Conservation (phyloP, 2,329 filamentous ascomycete genomes). For the Knoxdaviesia capensis region DNA sequence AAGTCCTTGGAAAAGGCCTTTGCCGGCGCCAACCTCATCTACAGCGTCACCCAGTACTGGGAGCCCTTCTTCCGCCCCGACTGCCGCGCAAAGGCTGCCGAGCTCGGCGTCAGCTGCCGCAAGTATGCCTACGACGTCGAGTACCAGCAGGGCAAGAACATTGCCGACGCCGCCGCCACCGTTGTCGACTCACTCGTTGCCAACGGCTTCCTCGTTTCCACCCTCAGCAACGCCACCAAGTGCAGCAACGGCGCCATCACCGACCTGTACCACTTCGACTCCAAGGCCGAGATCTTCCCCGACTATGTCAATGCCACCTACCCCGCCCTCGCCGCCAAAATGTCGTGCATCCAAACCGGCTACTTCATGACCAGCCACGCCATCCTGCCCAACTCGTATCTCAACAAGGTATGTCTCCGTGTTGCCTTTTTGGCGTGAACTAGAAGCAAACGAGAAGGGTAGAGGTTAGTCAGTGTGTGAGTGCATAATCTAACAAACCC, state of each 20-base stretch:
- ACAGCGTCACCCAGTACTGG: constrained; percentile 35
- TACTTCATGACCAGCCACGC: constrained; percentile 27
- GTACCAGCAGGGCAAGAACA: constrained; percentile 29
- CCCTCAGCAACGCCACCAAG: constrained; percentile 24
- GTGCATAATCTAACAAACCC: neutral
- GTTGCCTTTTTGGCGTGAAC: neutral
- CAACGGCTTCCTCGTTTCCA: constrained; percentile 30
- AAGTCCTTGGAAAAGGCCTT: constrained; percentile 19
- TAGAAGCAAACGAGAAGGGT: no score
- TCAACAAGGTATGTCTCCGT: constrained; percentile 18
- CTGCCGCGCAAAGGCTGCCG: constrained; percentile 16
- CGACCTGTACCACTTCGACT: constrained; percentile 32
- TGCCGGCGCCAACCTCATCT: constrained; percentile 25
- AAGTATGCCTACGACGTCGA: constrained; percentile 27
- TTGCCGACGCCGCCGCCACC: constrained; percentile 29
- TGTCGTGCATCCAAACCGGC: constrained; percentile 29
- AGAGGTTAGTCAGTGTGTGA: no score
- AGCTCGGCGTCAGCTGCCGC: constrained; percentile 19
- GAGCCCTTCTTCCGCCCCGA: constrained; percentile 25
- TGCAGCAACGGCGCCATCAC: constrained; percentile 22
- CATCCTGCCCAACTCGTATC: constrained; percentile 23
- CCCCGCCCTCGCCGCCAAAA: constrained; percentile 23
- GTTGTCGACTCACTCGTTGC: constrained; percentile 18
- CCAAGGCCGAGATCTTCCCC: constrained; percentile 30
- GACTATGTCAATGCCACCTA: constrained; percentile 21